Base-by-base conservation (phyloP, 768 basidiomycete species). In the Amanita pseudoporphyria region DNA sequence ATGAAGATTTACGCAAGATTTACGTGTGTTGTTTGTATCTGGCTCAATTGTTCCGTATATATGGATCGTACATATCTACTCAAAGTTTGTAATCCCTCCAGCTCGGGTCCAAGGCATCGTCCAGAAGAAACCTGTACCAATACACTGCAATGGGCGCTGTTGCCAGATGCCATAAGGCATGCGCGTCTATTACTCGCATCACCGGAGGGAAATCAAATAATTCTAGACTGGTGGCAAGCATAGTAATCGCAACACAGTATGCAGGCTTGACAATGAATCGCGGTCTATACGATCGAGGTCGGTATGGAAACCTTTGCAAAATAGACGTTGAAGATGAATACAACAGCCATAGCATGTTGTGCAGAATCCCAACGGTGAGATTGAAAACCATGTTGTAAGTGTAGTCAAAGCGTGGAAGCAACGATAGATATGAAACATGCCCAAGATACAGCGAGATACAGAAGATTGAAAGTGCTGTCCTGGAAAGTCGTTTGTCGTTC, bases 311-410 rank as follows among this genome's bases (percentile, higher is more conserved):
- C 46, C 82, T 73, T 35, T 61, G 72, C 32, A 84, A 46, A 41
- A 77, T 5, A 9, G 73, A 70, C 31, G 74, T 30, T 9, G 69
- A 70, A 1, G 68, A 67, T 2, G 85, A 71, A 65, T 87, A 98
- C 10, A 77, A 47, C 26, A 83, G 60, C 95, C 96, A 98, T 13
- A 95, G 63, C 21, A 77, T 32, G 62, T 95, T 92, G 65, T 97
- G 93, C 1, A 69, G 52, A 30, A 92, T 56, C 1, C 91, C 95
- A 52, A 97, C 55, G 50, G 67, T 55, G 57, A 93, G 65, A 65
- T 91, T 93, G 72, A 89, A 91, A 0, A 71, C 61, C 65, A 95
- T 88, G 71, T 98, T 97, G 71, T 96, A 99, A 6, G 83, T 67
- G 63, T 99, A 98, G 67, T 94, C 84, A 67, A 95, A 96, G 45